These are phyloP conservation scores for Pseudogymnoascus sp. DNA, from an alignment of 2,329 filamentous ascomycete species.

Conservation along the genomic window DNA sequence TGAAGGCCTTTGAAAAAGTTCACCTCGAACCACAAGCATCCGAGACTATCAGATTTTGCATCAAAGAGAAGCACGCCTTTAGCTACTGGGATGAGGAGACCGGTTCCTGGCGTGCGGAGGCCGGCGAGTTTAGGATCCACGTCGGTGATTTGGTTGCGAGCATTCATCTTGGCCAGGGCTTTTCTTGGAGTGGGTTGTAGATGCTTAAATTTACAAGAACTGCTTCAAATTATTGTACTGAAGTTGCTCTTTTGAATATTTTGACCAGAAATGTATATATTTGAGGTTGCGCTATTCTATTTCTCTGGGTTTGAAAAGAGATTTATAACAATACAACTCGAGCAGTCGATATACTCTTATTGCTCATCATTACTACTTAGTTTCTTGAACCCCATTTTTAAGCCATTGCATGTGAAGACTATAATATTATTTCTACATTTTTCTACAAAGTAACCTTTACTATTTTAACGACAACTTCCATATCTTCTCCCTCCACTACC, in stretches of 20 bases:
- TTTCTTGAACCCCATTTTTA: neutral
- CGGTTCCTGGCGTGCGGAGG: constrained; percentile 10
- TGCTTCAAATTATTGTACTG: neutral
- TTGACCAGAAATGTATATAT: neutral
- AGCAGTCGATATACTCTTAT: neutral
- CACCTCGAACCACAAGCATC: constrained; percentile 1
- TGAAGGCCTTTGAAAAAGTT: constrained; percentile 14
- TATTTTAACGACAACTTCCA: neutral
- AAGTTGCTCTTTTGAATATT: neutral
- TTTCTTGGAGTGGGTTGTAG: neutral
- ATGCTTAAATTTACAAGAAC: neutral
- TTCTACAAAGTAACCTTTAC: neutral
- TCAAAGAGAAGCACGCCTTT: constrained; percentile 7
- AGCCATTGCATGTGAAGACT: neutral
- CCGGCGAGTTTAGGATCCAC: constrained; percentile 1
- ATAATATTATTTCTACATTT: neutral
- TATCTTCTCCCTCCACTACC: neutral
- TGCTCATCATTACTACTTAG: neutral
- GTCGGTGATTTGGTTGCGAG: neutral
- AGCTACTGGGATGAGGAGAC: constrained; percentile 11
- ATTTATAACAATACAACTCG: neutral
- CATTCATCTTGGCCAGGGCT: neutral
- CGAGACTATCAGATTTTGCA: neutral
- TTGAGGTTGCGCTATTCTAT: neutral
- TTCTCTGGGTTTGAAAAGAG: neutral